Conservation (phyloP, 2,329 filamentous ascomycete genomes). For the Zasmidium cellare region DNA sequence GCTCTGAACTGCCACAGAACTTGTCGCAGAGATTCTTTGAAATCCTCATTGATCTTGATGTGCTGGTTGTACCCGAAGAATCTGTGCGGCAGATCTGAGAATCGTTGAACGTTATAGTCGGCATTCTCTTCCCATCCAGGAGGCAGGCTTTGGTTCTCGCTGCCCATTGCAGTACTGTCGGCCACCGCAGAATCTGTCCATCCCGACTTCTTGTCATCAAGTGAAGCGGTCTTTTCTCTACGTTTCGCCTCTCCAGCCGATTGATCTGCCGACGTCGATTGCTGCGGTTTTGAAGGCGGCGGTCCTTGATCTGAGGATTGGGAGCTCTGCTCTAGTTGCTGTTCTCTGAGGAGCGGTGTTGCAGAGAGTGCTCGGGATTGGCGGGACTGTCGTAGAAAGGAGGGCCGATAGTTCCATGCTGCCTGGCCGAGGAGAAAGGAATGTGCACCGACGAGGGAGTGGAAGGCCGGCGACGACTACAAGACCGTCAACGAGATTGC, state of each 20-base stretch:
- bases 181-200: slow-evolving; percentile 12
- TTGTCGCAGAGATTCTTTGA: slow-evolving; percentile 84
- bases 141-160: slow-evolving; percentile 39
- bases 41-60: slow-evolving; percentile 92
- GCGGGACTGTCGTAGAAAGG: slow-evolving; percentile 22
- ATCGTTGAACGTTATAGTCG: slow-evolving; percentile 66
- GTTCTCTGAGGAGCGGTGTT: slow-evolving; percentile 19
- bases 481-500: slow-evolving; percentile 13
- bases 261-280: slow-evolving; percentile 6
- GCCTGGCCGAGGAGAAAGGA: slow-evolving; percentile 35
- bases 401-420: slow-evolving; percentile 34
- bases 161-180: slow-evolving; percentile 21
- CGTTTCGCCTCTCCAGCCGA: slow-evolving; percentile 2
- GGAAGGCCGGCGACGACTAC: slow-evolving; percentile 29
- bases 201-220: slow-evolving; percentile 13
- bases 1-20: slow-evolving; percentile 90
- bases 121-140: slow-evolving; percentile 75
- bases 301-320: slow-evolving; percentile 6
- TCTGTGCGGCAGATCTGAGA: slow-evolving; percentile 72
- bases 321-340: slow-evolving; percentile 12
- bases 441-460: slow-evolving; percentile 35
- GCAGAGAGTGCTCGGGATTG: slow-evolving; percentile 23
- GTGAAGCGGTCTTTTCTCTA: slow-evolving; percentile 9
- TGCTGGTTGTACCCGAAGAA: slow-evolving; percentile 95
- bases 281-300: neutral